A percentile compares a stretch with the other conserved stretches of the same genome.
These are phyloP conservation scores for Clavispora santaluciae DNA, from an alignment of 805 yeast species.

Conservation along the genomic window DNA sequence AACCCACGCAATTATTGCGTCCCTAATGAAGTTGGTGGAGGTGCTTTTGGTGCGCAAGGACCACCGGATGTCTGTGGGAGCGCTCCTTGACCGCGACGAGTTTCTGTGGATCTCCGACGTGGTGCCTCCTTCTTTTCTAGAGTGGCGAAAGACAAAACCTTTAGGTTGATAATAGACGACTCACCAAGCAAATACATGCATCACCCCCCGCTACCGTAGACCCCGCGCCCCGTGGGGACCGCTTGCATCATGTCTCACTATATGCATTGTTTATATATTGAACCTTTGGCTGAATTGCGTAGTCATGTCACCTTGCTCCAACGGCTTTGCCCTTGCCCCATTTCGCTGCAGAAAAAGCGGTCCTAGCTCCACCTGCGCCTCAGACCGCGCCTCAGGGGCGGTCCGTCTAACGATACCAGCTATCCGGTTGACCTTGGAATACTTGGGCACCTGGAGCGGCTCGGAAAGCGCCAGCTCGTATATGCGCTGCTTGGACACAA, in stretches of 20 bases:
- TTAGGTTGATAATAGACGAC: too few relatives aligned
- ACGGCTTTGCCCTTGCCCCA: neutral
- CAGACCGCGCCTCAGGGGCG: neutral
- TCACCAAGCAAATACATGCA: too few relatives aligned
- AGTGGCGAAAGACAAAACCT: too few relatives aligned
- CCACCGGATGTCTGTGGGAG: constrained; percentile 20
- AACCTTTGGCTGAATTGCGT: neutral
- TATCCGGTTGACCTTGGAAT: constrained; percentile 10
- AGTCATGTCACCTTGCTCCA: neutral
- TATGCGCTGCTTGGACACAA: constrained; percentile 20
- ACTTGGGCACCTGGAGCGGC: constrained; percentile 18
- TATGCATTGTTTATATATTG: neutral
- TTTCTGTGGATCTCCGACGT: constrained; percentile 23
- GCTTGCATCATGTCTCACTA: neutral
- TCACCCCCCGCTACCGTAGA: too few relatives aligned
- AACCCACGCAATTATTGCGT: constrained; percentile 6
- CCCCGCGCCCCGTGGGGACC: too few relatives aligned
- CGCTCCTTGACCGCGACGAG: constrained; percentile 13
- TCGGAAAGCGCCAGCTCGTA: constrained; percentile 13
- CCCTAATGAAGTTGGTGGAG: constrained; percentile 28
- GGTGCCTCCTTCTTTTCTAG: constrained; percentile 10
- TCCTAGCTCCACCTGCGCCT: neutral
- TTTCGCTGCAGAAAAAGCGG: neutral
- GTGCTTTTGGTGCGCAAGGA: constrained; percentile 35
- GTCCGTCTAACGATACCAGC: constrained; percentile 4